Evolutionary conservation across 2,329 filamentous ascomycete genomes (phyloP).

Genomic region (Myriosclerotinia scirpicola): DNA sequence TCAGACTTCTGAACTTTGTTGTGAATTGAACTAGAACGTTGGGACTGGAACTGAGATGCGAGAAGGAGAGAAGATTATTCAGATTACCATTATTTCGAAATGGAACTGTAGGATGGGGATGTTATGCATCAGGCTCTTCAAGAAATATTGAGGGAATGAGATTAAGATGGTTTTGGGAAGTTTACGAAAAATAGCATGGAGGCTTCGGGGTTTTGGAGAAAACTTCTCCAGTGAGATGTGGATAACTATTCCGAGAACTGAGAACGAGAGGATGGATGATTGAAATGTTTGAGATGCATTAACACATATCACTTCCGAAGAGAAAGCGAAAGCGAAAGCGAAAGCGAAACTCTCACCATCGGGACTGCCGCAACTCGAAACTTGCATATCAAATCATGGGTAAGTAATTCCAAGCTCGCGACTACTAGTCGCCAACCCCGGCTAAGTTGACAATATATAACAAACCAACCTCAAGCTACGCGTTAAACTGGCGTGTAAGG

Average conservation of each 20-base stretch:
- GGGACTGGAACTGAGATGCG: background rate
- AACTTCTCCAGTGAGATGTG: background rate
- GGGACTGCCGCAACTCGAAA: background rate
- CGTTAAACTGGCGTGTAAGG: background rate
- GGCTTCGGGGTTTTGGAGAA: too few relatives aligned
- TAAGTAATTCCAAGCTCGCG: background rate
- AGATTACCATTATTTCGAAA: background rate
- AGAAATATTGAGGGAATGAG: background rate
- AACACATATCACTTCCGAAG: too few relatives aligned
- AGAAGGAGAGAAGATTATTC: background rate
- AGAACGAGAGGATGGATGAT: too few relatives aligned
- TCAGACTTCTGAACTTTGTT: background rate
- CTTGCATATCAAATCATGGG: background rate
- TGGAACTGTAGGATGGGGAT: too few relatives aligned
- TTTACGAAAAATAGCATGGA: background rate
- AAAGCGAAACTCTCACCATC: background rate
- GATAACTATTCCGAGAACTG: too few relatives aligned
- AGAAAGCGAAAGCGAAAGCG: background rate
- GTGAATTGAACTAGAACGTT: too few relatives aligned
- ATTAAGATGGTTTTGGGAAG: background rate
- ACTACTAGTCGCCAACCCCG: background rate
- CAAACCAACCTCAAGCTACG: background rate
- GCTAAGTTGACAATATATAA: too few relatives aligned
- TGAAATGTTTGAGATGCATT: too few relatives aligned
- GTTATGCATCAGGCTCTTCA: too few relatives aligned